A percentile compares a stretch with the other conserved stretches of the same genome.
phyloP scores from a whole-genome alignment of 495 filamentous ascomycete genomes.

The Lindgomyces ingoldianus region DNA sequence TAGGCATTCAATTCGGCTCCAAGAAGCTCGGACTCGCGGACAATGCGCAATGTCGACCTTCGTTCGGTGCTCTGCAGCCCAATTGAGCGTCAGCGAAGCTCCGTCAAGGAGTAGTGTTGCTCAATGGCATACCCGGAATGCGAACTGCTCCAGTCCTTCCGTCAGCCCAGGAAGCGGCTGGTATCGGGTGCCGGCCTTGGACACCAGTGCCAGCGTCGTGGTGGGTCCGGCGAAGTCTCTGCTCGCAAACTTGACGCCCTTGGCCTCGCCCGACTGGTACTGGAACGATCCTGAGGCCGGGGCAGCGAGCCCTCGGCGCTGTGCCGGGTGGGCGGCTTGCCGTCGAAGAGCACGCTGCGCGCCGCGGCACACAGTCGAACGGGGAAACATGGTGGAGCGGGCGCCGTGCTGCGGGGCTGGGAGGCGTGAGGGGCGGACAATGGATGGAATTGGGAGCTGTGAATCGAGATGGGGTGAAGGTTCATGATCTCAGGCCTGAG shows the following conservation, averaged over 20 bases:
- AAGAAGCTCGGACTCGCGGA: constrained; percentile 90
- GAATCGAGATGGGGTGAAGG: constrained; percentile 5
- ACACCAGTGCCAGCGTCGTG: constrained; percentile 83
- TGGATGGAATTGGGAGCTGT: constrained; percentile 23
- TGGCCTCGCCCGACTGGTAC: constrained; percentile 82
- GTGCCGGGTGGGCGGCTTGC: constrained; percentile 60
- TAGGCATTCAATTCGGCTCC: constrained; percentile 80
- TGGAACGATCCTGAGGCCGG: constrained; percentile 77
- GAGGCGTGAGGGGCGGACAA: constrained; percentile 27
- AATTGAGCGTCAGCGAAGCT: constrained; percentile 35
- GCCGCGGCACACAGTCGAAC: constrained; percentile 74
- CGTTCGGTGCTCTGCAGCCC: constrained; percentile 71
- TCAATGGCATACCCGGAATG: constrained; percentile 78
- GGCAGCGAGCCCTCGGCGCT: constrained; percentile 76
- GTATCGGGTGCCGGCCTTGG: constrained; percentile 90
- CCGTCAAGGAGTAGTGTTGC: background rate
- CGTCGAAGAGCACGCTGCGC: constrained; percentile 72
- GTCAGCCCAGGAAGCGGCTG: constrained; percentile 85
- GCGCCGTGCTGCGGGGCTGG: constrained; percentile 30
- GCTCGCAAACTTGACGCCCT: constrained; percentile 86
- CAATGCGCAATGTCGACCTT: constrained; percentile 86
- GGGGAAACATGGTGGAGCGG: constrained; percentile 76
- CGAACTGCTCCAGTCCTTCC: constrained; percentile 86
- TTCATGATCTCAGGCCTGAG: too few species aligned
- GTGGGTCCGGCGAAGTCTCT: constrained; percentile 85